phyloP scores from a whole-genome alignment of 495 filamentous ascomycete genomes.

The Xylaria grammica region DNA sequence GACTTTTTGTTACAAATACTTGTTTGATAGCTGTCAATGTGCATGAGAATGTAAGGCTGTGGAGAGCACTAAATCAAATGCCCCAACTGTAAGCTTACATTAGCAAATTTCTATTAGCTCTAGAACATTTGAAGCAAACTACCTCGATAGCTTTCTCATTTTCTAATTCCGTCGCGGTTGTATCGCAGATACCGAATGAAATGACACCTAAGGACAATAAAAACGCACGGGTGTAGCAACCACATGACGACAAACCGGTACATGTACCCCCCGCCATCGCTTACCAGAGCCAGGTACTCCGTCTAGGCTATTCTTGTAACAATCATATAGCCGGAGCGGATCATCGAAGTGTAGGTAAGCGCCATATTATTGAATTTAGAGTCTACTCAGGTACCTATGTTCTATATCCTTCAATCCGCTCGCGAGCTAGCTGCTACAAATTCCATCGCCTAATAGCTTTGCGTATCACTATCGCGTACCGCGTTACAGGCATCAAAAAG shows the following conservation, averaged over 20 bases:
- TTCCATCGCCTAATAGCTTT: background rate
- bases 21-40: too few relatives aligned
- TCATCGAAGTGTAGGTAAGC: too few relatives aligned
- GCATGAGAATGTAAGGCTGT: too few relatives aligned
- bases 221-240: background rate
- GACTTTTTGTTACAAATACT: too few relatives aligned
- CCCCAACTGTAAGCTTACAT: too few relatives aligned
- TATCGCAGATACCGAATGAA: too few relatives aligned
- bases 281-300: background rate
- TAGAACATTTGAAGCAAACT: too few relatives aligned
- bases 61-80: too few relatives aligned
- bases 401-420: background rate
- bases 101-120: too few relatives aligned
- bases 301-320: background rate
- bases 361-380: too few relatives aligned
- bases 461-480: background rate
- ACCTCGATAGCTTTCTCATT: too few relatives aligned
- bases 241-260: background rate
- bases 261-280: background rate
- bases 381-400: background rate
- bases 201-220: background rate
- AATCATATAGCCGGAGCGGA: background rate
- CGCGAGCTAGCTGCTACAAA: background rate
- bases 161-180: too few relatives aligned
- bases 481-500: background rate